Conservation (phyloP, 2,329 filamentous ascomycete species). For the Lasiodiplodia sp. region DNA sequence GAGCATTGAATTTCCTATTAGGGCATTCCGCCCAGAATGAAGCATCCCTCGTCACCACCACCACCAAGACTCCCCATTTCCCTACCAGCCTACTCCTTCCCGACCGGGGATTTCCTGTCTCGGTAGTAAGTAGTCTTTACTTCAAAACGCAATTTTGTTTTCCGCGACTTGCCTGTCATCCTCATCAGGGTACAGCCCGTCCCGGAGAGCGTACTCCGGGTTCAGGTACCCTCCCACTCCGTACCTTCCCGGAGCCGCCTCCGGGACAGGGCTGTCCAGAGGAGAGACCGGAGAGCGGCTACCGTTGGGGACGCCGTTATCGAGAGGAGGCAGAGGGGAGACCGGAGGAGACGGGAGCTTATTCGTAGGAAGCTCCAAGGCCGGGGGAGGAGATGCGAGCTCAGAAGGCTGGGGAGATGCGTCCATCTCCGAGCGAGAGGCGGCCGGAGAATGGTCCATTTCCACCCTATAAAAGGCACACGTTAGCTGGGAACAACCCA, state of each 20-base stretch:
- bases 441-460: neutral
- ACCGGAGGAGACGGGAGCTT: neutral
- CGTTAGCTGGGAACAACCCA: neutral
- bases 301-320: neutral
- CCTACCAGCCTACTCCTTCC: neutral
- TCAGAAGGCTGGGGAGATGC: neutral
- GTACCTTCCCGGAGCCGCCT: neutral
- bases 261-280: neutral
- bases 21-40: neutral
- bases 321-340: neutral
- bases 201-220: constrained; percentile 14
- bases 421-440: neutral
- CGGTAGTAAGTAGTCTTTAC: neutral
- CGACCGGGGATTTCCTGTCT: neutral
- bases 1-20: neutral
- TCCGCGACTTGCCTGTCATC: neutral
- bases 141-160: neutral
- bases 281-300: neutral
- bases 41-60: neutral
- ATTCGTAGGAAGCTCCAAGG: neutral
- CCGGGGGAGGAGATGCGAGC: neutral
- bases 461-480: neutral
- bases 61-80: neutral
- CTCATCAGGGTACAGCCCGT: neutral
- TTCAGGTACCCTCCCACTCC: constrained; percentile 8